Conservation (phyloP, 2,329 filamentous ascomycete genomes). For the Diaporthe helianthi region DNA sequence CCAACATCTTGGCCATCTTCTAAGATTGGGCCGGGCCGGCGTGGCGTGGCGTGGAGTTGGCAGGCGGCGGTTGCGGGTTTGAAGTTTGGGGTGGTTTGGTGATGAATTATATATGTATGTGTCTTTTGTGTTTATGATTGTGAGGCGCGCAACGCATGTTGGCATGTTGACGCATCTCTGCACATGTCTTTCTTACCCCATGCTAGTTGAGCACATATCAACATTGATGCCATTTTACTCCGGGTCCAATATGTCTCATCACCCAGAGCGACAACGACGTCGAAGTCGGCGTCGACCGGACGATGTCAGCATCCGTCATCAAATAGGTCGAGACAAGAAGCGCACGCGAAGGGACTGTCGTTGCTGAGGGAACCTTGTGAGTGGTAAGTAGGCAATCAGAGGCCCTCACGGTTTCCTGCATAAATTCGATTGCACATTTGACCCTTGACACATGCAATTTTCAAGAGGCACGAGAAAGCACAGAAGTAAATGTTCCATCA, state of each 20-base stretch:
- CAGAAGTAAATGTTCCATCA: constrained; percentile 30
- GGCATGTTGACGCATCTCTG: too few species aligned
- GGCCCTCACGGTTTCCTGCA: not conserved
- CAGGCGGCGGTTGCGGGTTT: not conserved
- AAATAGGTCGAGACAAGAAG: not conserved
- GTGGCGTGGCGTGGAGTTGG: not conserved
- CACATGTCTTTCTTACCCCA: not conserved
- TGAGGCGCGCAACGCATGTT: too few species aligned
- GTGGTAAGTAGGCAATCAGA: not conserved
- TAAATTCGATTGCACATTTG: not conserved
- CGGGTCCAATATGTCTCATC: not conserved
- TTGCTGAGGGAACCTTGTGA: too few species aligned
- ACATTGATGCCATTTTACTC: too few species aligned
- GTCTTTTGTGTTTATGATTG: too few species aligned
- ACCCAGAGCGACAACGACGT: not conserved
- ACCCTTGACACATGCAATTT: not conserved
- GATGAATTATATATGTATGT: not conserved
- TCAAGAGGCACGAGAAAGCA: not conserved
- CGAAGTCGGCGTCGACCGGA: too few species aligned
- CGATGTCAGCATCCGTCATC: too few species aligned
- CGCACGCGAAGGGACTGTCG: too few species aligned
- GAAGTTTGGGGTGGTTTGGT: not conserved
- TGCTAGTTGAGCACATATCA: not conserved
- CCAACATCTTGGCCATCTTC: constrained; percentile 34
- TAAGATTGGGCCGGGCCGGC: not conserved